These are phyloP conservation scores for Hirschfeldia incana DNA, from an alignment of 345 rosid genomes.

Conservation along the genomic window DNA sequence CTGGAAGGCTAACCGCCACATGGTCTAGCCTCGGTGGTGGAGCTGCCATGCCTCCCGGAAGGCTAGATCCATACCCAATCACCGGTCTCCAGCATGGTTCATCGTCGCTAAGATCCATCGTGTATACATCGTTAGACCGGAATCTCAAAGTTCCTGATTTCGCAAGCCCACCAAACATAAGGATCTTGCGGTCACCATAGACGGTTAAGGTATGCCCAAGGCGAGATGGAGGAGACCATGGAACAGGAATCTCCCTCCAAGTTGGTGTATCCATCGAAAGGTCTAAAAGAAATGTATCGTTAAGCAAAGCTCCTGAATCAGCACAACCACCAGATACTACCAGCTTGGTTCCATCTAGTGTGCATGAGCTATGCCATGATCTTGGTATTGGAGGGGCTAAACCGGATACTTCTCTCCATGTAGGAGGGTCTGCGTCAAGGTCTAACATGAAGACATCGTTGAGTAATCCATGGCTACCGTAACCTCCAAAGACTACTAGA, in stretches of 20 bases:
- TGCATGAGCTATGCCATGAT: slow-evolving; percentile 98
- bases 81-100: slow-evolving; percentile 87
- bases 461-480: slow-evolving; percentile 83
- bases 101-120: slow-evolving; percentile 90
- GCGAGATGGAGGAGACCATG: slow-evolving; percentile 96
- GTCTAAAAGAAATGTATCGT: slow-evolving; percentile 88
- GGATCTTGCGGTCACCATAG: slow-evolving; percentile 83
- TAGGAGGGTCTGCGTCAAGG: slow-evolving; percentile 85
- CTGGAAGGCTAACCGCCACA: slow-evolving; percentile 82
- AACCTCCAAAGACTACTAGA: slow-evolving; percentile 91
- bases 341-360: slow-evolving; percentile 90
- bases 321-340: slow-evolving; percentile 97
- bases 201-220: slow-evolving; percentile 86
- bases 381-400: slow-evolving; percentile 92
- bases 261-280: slow-evolving; percentile 88
- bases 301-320: slow-evolving; percentile 86
- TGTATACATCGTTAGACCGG: slow-evolving; percentile 92
- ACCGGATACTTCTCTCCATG: slow-evolving; percentile 93
- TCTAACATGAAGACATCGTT: slow-evolving; percentile 87
- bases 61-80: slow-evolving; percentile 66
- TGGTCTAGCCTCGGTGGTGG: slow-evolving; percentile 79
- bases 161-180: slow-evolving; percentile 94
- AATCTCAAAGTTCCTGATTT: slow-evolving; percentile 83
- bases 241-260: slow-evolving; percentile 89
- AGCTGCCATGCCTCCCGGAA: slow-evolving; percentile 71